Percentiles rank a stretch among this genome's conserved stretches.
These are phyloP conservation scores for Colletotrichum plurivorum DNA, from an alignment of 2,329 filamentous ascomycete genomes.

Conservation along the genomic window DNA sequence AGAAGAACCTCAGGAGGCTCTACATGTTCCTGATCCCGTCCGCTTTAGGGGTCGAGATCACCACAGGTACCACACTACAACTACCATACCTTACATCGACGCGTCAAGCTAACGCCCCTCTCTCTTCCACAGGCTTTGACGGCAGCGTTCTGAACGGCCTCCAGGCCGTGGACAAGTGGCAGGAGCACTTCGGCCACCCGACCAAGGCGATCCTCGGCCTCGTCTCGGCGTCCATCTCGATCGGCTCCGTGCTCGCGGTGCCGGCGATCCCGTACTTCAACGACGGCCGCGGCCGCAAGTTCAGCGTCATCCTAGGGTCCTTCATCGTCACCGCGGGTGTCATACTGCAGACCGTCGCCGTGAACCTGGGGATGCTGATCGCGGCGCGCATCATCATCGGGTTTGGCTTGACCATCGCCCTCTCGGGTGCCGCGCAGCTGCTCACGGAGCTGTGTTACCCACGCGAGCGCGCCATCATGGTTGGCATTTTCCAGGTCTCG, in stretches of 20 bases:
- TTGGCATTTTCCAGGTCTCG: conserved; percentile 64
- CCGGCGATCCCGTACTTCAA: conserved; percentile 49
- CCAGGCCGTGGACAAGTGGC: conserved; percentile 57
- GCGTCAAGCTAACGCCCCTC: not conserved
- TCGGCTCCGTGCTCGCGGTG: conserved; percentile 55
- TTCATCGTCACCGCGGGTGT: conserved; percentile 48
- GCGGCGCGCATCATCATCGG: conserved; percentile 66
- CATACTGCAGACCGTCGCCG: conserved; percentile 48
- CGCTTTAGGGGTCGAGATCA: conserved; percentile 52
- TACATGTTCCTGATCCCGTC: conserved; percentile 51
- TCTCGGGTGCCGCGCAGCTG: conserved; percentile 63
- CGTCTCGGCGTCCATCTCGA: conserved; percentile 59
- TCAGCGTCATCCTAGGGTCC: conserved; percentile 48
- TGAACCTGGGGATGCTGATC: conserved; percentile 62
- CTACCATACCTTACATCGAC: not conserved
- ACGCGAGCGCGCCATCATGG: conserved; percentile 65
- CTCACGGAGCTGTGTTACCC: conserved; percentile 67
- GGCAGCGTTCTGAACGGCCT: conserved; percentile 65
- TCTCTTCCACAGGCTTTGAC: conserved; percentile 51
- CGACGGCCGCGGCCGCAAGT: conserved; percentile 48
- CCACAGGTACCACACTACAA: conserved; percentile 51
- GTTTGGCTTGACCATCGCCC: conserved; percentile 64
- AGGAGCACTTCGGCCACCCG: conserved; percentile 54
- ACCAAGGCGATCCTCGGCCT: conserved; percentile 47
- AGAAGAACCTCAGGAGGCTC: conserved; percentile 44